Evolutionary conservation across 176 grass and related monocot species (phyloP).

Genomic region (Phoenix roebelenii): DNA sequence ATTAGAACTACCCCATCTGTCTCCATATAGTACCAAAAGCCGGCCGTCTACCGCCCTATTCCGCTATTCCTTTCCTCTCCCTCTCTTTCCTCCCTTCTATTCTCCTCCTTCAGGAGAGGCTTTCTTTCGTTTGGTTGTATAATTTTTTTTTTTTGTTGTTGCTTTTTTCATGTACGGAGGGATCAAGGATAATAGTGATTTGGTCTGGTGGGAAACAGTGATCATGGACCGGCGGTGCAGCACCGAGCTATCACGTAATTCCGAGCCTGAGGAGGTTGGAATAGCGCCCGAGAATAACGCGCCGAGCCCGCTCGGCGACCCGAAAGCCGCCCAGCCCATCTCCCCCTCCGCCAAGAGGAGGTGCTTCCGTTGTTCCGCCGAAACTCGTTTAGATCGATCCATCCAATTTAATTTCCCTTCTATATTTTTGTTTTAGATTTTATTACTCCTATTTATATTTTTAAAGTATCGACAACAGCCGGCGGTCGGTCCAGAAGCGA

Average conservation of each 20-base stretch:
- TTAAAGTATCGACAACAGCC: conserved; percentile 25
- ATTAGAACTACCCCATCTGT: conserved; percentile 22
- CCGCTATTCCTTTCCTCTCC: background rate
- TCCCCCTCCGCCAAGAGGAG: conserved; percentile 69
- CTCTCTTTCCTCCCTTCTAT: conserved; percentile 14
- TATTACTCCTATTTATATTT: background rate
- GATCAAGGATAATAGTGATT: no score
- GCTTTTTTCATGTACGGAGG: no score
- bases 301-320: conserved; percentile 13
- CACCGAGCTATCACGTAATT: conserved; percentile 36
- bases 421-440: background rate
- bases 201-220: background rate
- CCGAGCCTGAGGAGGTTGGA: conserved; percentile 53
- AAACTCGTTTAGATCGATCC: no score
- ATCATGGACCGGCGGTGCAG: conserved; percentile 47
- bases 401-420: background rate
- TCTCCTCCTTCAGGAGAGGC: background rate
- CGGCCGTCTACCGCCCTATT: no score
- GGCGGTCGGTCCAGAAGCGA: conserved; percentile 84
- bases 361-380: conserved; percentile 18
- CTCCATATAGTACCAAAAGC: conserved; percentile 26
- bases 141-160: no score
- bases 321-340: conserved; percentile 22
- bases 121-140: no score
- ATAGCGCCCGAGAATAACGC: conserved; percentile 14